Base-by-base conservation (phyloP, 805 yeast species). In the Peterozyma xylosa region DNA sequence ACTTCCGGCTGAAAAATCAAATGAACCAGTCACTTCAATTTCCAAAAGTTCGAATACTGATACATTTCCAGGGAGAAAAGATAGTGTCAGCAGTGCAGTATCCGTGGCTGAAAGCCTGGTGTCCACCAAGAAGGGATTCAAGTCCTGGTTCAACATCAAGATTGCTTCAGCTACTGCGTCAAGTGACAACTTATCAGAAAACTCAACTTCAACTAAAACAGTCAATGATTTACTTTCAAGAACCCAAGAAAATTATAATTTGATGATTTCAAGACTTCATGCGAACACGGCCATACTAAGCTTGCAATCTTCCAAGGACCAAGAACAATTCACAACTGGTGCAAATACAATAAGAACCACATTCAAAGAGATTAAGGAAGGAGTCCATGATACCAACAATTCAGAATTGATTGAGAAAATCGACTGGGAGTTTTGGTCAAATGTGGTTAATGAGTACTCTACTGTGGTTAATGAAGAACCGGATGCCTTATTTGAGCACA, bases 401-500 rank as follows among this genome's bases (percentile, higher is more conserved):
- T 57, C 51, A 37, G 52, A 49, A 27, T 42, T 63, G 21, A 53
- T 64, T 10, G 42, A 57, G 47, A 66, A 72, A 21, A 73, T 81
- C 39, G 86, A 84, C 57, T 86, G 93, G 93, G 86, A 84, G 38
- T 86, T 87, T 58, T 91, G 98, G 98, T 75, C 90, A 5, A 67
- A 67, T 33, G 85, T 90, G 14, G 87, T 88, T 3, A 79, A 83
- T 49, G 84, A 89, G 58, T 87, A 88, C 56, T 70, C 80, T n/a
- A 57, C 62, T 0, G 80, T 84, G 9, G 89, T 89, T 2, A 68
- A 74, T 42, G 66, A 72, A 16, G 78, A 78, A 21, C 81, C 90
- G 0, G 72, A 72, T 11, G 70, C 70, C 49, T 69, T 91, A 46
- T 73, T 80, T 38, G 57, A 63, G 34, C 79, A 84, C 37, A 75